Evolutionary conservation across 805 yeast species (phyloP).

Genomic region (Blastobotrys muscicola): DNA sequence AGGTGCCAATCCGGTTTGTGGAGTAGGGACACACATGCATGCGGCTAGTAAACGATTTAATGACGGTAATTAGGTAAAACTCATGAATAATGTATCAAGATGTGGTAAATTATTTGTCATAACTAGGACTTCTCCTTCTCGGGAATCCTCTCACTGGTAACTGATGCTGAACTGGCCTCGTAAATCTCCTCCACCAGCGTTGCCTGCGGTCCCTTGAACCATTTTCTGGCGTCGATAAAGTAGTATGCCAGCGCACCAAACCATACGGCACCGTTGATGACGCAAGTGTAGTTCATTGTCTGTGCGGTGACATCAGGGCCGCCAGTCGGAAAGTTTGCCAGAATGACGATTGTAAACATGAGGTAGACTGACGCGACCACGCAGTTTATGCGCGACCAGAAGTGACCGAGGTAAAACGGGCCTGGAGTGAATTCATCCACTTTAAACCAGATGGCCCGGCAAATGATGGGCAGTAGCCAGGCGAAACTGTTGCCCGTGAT

Average conservation of each 20-base stretch:
- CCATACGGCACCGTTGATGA: constrained; percentile 55
- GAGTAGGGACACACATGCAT: neutral
- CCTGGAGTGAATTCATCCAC: constrained; percentile 51
- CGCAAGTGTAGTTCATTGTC: constrained; percentile 63
- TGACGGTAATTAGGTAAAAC: no score
- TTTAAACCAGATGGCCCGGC: constrained; percentile 41
- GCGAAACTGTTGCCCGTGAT: constrained; percentile 55
- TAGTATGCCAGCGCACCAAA: constrained; percentile 43
- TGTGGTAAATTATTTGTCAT: no score
- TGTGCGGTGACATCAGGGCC: constrained; percentile 26
- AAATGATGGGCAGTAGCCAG: constrained; percentile 52
- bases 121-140: no score
- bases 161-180: neutral
- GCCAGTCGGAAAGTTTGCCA: constrained; percentile 51
- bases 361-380: constrained; percentile 42
- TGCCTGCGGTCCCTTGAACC: constrained; percentile 46
- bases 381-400: constrained; percentile 37
- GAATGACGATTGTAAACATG: constrained; percentile 38
- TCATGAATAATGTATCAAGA: no score
- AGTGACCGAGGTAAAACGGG: constrained; percentile 51
- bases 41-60: neutral
- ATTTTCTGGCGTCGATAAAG: constrained; percentile 41
- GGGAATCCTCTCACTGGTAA: no score
- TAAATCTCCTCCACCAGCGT: constrained; percentile 13
- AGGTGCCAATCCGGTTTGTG: no score